Evolutionary conservation across 2,329 filamentous ascomycete genomes (phyloP), one percentile per base, ranked within the genome.

Genomic region (Arthrobotrys entomopaga): DNA sequence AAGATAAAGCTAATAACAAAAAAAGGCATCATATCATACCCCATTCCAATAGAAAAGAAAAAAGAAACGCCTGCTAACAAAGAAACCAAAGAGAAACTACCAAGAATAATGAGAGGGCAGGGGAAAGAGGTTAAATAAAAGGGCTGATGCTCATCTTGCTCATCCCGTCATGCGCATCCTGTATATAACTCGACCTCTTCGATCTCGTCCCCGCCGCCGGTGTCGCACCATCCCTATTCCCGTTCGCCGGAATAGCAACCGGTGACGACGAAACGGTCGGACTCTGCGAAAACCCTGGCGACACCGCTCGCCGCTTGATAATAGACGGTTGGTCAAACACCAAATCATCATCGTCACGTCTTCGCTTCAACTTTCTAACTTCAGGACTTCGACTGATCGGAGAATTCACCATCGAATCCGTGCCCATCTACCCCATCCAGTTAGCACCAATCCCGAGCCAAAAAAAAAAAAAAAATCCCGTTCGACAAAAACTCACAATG

Each of bases 101-200:
- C n/a, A 34, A 1, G 1, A 34, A 34, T 3, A 29, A 29, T 3
- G 29, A 34, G 10, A 34, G 29, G 10, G 10, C 29, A 1, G 29
- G 29, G 10, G 10, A 3, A 10, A 34, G 10, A 56, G 48, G 4
- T 73, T 53, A 73, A 50, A 65, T 29, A 63, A 73, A 73, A 20
- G 71, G 71, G 38, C 64, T 65, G 50, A 79, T 76, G 53, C 77
- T 79, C 78, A 79, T 79, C 52, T 79, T 79, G 71, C 78, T 78
- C 29, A 79, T 60, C 46, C 77, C 78, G 58, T 79, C 78, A 48
- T 78, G 76, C 20, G 78, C 78, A 61, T 79, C 78, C 74, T 69
- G 48, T 29, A 75, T 75, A 60, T 75, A 67, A 26, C 53, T 26
- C 22, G 42, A 64, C 38, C 48, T 46, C 50, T 67, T 71, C 65